Evolutionary conservation across 225 moss, liverwort and hornwort genomes (phyloP).

Genomic region (Neckera pumila): DNA sequence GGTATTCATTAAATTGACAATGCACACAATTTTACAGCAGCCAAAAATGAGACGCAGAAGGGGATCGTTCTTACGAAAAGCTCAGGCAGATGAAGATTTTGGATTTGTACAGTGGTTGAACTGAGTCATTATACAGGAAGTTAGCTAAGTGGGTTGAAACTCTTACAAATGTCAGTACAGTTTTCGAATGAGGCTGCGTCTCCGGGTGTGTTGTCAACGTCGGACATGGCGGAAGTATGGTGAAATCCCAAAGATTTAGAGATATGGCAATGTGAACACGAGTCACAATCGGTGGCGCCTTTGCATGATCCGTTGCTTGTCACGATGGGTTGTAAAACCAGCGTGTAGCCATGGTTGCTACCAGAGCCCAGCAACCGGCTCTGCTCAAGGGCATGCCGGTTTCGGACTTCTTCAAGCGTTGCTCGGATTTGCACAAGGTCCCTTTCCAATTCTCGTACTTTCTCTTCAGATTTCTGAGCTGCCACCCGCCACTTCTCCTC

Average conservation of each 20-base stretch:
- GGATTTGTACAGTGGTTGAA: neutral
- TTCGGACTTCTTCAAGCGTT: slow-evolving; percentile 32
- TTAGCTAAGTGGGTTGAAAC: neutral
- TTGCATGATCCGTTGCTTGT: neutral
- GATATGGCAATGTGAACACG: slow-evolving; percentile 9
- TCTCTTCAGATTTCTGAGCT: slow-evolving; percentile 24
- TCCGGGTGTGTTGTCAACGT: neutral
- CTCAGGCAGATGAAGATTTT: too few relatives aligned
- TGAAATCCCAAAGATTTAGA: neutral
- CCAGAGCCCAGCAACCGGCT: slow-evolving; percentile 41
- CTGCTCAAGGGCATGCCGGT: slow-evolving; percentile 43
- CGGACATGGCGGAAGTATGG: neutral
- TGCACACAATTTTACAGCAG: neutral
- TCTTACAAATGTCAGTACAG: neutral
- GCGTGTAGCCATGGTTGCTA: slow-evolving; percentile 26
- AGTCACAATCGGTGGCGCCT: slow-evolving; percentile 1
- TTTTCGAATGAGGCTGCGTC: neutral
- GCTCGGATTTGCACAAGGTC: slow-evolving; percentile 22
- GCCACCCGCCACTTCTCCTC: slow-evolving; percentile 30
- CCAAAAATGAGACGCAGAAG: neutral
- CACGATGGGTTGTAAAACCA: slow-evolving; percentile 42
- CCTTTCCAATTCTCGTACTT: slow-evolving; percentile 20
- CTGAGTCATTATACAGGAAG: neutral
- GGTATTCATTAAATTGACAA: neutral
- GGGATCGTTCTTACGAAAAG: neutral